Evolutionary conservation across 2,329 filamentous ascomycete species (phyloP).

Genomic region (Exutisphaerella laricina): DNA sequence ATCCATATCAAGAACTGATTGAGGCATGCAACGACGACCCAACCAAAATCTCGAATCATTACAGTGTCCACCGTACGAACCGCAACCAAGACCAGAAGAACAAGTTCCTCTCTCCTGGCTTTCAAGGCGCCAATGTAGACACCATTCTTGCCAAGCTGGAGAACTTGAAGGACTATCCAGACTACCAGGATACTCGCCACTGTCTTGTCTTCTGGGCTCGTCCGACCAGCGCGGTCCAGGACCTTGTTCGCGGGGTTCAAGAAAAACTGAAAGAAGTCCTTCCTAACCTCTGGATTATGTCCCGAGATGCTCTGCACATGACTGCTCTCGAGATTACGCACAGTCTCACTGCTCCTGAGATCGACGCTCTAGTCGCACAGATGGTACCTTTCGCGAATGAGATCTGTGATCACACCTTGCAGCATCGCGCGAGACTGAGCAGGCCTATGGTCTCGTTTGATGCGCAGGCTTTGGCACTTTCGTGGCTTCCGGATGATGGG

Average conservation of each 20-base stretch:
- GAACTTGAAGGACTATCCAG: slow-evolving; percentile 57
- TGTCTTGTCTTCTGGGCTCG: slow-evolving; percentile 86
- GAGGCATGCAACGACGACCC: slow-evolving; percentile 59
- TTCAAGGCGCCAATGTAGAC: slow-evolving; percentile 68
- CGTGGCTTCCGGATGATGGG: slow-evolving; percentile 72
- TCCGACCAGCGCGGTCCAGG: slow-evolving; percentile 65
- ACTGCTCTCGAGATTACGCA: slow-evolving; percentile 82
- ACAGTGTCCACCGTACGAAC: slow-evolving; percentile 65
- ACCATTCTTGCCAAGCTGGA: slow-evolving; percentile 66
- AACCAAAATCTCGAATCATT: slow-evolving; percentile 65
- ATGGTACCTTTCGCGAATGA: slow-evolving; percentile 52
- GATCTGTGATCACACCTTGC: slow-evolving; percentile 61
- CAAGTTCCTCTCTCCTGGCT: slow-evolving; percentile 64
- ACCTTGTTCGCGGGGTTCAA: slow-evolving; percentile 65
- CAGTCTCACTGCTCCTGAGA: slow-evolving; percentile 64
- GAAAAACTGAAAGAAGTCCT: slow-evolving; percentile 55
- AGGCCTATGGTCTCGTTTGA: slow-evolving; percentile 83
- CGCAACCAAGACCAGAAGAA: slow-evolving; percentile 71
- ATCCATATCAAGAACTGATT: slow-evolving; percentile 73
- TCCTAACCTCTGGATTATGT: slow-evolving; percentile 88
- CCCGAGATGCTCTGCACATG: slow-evolving; percentile 69
- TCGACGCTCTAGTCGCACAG: slow-evolving; percentile 54
- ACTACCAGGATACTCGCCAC: slow-evolving; percentile 68
- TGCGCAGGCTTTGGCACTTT: slow-evolving; percentile 75
- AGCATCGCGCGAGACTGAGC: slow-evolving; percentile 67